Evolutionary conservation across 2,329 filamentous ascomycete genomes (phyloP).

Genomic region (Ophiocordyceps sinensis): DNA sequence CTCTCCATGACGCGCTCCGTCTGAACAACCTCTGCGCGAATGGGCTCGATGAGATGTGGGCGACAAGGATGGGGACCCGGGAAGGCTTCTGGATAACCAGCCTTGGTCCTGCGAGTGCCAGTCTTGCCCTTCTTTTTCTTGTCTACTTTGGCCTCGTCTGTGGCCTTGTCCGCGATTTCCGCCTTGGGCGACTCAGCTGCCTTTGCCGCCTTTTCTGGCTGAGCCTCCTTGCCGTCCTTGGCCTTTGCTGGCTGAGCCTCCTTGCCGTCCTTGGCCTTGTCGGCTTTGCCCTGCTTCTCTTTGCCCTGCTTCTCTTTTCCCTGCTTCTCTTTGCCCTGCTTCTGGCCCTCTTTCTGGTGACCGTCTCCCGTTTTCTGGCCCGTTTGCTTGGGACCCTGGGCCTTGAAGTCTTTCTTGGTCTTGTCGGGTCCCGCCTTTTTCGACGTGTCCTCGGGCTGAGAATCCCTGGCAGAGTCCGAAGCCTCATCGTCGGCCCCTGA

Average conservation of each 20-base stretch:
- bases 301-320: too few species aligned
- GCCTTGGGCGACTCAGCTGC: background rate
- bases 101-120: conserved; percentile 7
- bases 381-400: background rate
- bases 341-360: background rate
- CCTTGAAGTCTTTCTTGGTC: background rate
- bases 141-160: background rate
- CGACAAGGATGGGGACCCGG: conserved; percentile 17
- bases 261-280: too few species aligned
- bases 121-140: conserved; percentile 1
- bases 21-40: conserved; percentile 33
- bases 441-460: background rate
- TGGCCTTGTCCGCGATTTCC: conserved; percentile 2
- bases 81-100: conserved; percentile 13
- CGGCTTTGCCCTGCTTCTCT: background rate
- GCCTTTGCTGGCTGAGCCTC: too few species aligned
- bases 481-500: conserved; percentile 12
- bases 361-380: background rate
- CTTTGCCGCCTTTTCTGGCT: too few species aligned
- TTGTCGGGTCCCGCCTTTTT: background rate
- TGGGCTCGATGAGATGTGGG: conserved; percentile 32
- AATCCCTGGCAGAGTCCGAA: conserved; percentile 6
- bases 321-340: background rate
- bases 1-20: conserved; percentile 41
- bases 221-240: too few species aligned